These are phyloP conservation scores for Geum urbanum DNA, from an alignment of 306 rosid genomes.

Conservation along the genomic window DNA sequence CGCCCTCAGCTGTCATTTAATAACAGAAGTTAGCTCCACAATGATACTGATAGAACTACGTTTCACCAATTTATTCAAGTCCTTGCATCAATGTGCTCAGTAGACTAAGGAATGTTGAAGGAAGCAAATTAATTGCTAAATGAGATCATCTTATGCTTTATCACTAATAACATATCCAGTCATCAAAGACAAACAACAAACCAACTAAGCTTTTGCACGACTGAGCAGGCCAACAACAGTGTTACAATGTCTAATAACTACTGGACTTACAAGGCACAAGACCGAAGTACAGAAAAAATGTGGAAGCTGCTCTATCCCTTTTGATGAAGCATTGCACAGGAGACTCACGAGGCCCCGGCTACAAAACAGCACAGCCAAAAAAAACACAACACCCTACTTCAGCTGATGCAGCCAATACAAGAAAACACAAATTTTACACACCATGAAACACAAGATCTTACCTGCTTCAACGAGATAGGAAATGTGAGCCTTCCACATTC, in stretches of 20 bases:
- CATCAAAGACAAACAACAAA: neutral
- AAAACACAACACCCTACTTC: neutral
- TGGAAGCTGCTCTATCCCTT: constrained; percentile 72
- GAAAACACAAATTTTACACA: neutral
- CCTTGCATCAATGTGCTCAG: neutral
- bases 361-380: constrained; percentile 14
- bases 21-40: constrained; percentile 25
- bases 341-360: constrained; percentile 87
- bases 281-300: constrained; percentile 60
- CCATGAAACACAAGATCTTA: constrained; percentile 19
- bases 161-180: neutral
- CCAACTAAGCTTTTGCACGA: neutral
- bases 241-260: neutral
- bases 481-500: constrained; percentile 78
- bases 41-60: neutral
- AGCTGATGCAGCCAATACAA: neutral
- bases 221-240: neutral
- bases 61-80: neutral
- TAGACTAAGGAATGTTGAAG: neutral
- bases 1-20: constrained; percentile 60
- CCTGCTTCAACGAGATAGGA: constrained; percentile 95
- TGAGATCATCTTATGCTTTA: neutral
- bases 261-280: constrained; percentile 68
- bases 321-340: constrained; percentile 75
- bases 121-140: neutral